Evolutionary conservation across 441 rosid species (phyloP).

Genomic region (Macaranga tanarius): DNA sequence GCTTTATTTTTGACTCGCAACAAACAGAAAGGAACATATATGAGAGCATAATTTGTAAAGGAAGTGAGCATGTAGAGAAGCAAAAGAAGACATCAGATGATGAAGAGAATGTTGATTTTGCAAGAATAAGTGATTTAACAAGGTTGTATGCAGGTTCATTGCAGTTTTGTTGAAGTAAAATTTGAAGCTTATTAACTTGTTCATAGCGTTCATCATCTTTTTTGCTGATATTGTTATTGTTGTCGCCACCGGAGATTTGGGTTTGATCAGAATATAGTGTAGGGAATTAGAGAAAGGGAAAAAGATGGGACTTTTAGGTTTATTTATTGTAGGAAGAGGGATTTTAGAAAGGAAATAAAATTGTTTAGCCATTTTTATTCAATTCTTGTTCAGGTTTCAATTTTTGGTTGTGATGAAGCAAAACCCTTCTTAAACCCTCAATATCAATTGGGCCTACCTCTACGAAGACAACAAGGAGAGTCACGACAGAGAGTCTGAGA

Average conservation of each 20-base stretch:
- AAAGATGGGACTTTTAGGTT: neutral
- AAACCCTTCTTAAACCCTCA: too few species aligned
- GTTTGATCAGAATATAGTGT: constrained; percentile 1
- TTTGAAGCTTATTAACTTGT: constrained; percentile 41
- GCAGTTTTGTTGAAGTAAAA: constrained; percentile 52
- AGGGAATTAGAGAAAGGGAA: constrained; percentile 19
- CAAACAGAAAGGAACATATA: constrained; percentile 45
- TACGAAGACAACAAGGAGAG: too few species aligned
- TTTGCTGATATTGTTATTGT: neutral
- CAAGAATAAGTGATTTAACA: constrained; percentile 40
- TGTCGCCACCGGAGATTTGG: neutral
- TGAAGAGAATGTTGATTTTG: constrained; percentile 45
- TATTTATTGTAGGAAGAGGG: neutral
- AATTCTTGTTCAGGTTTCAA: too few species aligned
- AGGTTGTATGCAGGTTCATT: constrained; percentile 42
- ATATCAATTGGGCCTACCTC: too few species aligned
- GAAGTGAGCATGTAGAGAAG: constrained; percentile 47
- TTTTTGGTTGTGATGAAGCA: too few species aligned
- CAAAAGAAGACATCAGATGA: constrained; percentile 49
- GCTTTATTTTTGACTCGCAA: constrained; percentile 49
- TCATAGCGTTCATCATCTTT: constrained; percentile 37
- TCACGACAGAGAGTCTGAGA: too few species aligned
- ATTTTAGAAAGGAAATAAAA: neutral
- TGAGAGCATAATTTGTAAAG: constrained; percentile 41
- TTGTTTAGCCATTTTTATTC: too few species aligned